Evolutionary conservation across 2,329 filamentous ascomycete species (phyloP), one percentile per base, ranked within the genome.

Genomic region (Graphiopsis chlorocephala): DNA sequence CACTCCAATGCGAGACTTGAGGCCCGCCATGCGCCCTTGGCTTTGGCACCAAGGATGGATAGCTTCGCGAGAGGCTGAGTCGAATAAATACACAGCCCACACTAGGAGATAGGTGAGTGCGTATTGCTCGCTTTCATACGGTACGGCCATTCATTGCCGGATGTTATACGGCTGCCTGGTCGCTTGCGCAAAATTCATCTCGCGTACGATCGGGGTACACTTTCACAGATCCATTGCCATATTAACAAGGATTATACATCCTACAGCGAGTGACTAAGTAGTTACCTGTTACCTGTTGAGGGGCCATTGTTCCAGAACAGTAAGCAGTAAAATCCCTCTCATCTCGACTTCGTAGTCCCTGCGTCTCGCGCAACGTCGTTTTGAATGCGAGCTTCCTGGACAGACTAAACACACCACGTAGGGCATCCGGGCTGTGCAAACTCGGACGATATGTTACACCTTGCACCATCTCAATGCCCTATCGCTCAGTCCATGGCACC

Each of bases 31-130:
- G 58, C 58, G 42, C 48, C 48, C 60, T 62, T 62, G 60, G 60
- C 60, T 62, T 62, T 62, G 60, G 60, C 60, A 62, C 47, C 47
- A 62, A 52, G 60, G 48, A 62, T 28, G 28, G 38, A 52, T 61
- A 50, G 58, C 20, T 52, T 61, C 58, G 58, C 45, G 42, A 50
- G 58, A 35, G 45, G 42, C 42, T 38, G 50, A 53, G 50, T 48
- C 26, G 23, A 25, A 47, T 26, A 31, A 35, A 48, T 48, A 50
- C 58, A 61, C 58, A 50, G 58, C 58, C 58, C 58, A 29, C 58
- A 31, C 58, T 61, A 61, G 58, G 58, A 48, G 42, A 35, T 33
- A 25, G 42, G 11, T 48, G 42, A 50, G 58, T 11, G 28, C 42
- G 58, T 38, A 15, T 11, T 48, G 26, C 45, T 61, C 38, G 28